These are phyloP conservation scores for Areca catechu DNA, from an alignment of 176 grass and related monocot genomes.

Conservation along the genomic window DNA sequence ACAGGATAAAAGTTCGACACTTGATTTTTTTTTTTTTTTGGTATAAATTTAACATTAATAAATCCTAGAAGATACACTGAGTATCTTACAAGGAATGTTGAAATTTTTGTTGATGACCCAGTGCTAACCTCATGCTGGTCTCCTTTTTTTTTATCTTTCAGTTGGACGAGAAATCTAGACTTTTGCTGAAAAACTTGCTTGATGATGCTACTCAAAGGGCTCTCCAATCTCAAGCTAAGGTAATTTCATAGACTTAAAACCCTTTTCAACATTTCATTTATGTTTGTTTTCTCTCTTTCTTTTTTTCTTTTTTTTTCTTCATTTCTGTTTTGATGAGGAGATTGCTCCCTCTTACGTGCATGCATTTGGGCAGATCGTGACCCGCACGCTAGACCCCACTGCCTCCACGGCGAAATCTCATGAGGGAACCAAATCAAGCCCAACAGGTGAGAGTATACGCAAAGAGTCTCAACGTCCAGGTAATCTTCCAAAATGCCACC, in stretches of 20 bases:
- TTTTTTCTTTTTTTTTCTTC: neutral
- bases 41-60: too few relatives aligned
- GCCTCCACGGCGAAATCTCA: neutral
- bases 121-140: neutral
- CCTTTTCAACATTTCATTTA: neutral
- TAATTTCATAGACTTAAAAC: constrained; percentile 1
- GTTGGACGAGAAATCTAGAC: constrained; percentile 44
- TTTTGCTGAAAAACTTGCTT: constrained; percentile 46
- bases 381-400: constrained; percentile 5
- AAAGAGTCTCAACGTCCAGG: neutral
- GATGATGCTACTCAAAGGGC: constrained; percentile 38
- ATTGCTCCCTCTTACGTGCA: neutral
- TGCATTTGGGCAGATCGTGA: constrained; percentile 24
- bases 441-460: neutral
- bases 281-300: too few relatives aligned
- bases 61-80: too few relatives aligned
- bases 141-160: constrained; percentile 13
- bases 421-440: constrained; percentile 1
- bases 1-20: too few relatives aligned
- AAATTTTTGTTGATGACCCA: neutral
- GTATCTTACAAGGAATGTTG: too few relatives aligned
- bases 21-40: too few relatives aligned
- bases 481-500: neutral
- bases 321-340: too few relatives aligned
- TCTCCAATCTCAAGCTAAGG: constrained; percentile 42